Conservation (phyloP, 2,329 filamentous ascomycete species). For the Penicillium sp. region DNA sequence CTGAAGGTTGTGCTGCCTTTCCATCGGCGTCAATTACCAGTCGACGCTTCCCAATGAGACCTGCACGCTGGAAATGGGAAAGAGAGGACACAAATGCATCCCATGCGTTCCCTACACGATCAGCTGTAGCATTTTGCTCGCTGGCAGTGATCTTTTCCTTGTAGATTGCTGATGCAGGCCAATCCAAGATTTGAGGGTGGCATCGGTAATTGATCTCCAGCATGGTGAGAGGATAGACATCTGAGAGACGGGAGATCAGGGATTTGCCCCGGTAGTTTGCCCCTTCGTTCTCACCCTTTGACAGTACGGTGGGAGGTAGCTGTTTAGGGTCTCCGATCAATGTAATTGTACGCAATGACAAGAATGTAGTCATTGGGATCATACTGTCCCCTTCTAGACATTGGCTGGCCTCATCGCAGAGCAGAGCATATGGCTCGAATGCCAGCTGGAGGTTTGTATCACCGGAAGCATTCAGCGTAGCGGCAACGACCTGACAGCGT, state of each 20-base stretch:
- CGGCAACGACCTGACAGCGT: not conserved
- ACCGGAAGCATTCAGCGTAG: slow-evolving; percentile 1
- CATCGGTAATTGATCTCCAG: not conserved
- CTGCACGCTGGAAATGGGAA: not conserved
- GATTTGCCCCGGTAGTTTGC: slow-evolving; percentile 6
- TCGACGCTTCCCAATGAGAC: not conserved
- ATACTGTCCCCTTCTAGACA: slow-evolving; percentile 15
- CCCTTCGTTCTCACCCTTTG: slow-evolving; percentile 8
- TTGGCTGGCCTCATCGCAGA: slow-evolving; percentile 17
- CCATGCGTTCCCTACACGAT: not conserved
- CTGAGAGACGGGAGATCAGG: slow-evolving; percentile 1
- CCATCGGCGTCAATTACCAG: not conserved
- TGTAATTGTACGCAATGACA: slow-evolving; percentile 3
- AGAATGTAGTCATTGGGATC: slow-evolving; percentile 11
- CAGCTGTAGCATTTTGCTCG: not conserved
- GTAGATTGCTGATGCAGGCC: not conserved
- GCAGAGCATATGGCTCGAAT: slow-evolving; percentile 11
- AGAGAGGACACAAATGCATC: not conserved
- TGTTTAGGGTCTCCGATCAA: slow-evolving; percentile 15
- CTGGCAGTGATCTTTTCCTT: not conserved
- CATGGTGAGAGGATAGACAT: not conserved
- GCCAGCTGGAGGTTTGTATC: not conserved
- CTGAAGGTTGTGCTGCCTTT: not conserved
- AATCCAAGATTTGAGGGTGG: not conserved
- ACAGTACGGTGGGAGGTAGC: slow-evolving; percentile 13